Evolutionary conservation across 345 rosid species (phyloP).

Genomic region (Cardamine resedifolia): DNA sequence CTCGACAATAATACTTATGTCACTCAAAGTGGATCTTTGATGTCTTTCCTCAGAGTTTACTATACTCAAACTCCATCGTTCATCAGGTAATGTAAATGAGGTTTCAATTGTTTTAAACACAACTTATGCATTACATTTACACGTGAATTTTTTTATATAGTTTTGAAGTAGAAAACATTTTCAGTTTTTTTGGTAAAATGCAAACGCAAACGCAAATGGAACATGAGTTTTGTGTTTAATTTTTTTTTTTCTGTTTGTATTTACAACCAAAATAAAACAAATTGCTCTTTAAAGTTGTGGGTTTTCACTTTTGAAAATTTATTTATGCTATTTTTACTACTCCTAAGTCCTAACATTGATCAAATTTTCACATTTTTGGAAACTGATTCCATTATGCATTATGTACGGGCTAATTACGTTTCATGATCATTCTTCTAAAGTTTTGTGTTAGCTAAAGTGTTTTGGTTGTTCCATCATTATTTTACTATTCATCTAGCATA

Average conservation of each 20-base stretch:
- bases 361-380: not conserved
- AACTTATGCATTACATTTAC: not conserved
- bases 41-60: slow-evolving; percentile 18
- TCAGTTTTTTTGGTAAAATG: not conserved
- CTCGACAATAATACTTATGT: slow-evolving; percentile 17
- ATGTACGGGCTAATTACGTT: not conserved
- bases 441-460: not conserved
- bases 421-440: not conserved
- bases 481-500: too few relatives aligned
- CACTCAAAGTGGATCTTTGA: slow-evolving; percentile 36
- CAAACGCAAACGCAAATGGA: not conserved
- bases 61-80: slow-evolving; percentile 2
- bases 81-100: slow-evolving; percentile 27
- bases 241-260: too few relatives aligned
- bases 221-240: not conserved
- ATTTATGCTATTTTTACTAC: not conserved
- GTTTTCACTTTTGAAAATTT: not conserved
- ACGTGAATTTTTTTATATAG: too few relatives aligned
- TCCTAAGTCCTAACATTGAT: not conserved
- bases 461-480: not conserved
- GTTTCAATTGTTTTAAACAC: not conserved
- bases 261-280: too few relatives aligned
- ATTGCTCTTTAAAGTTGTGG: not conserved
- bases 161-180: not conserved
- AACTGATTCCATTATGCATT: not conserved